These are phyloP conservation scores for Zalaria sp. DNA, from an alignment of 2,329 filamentous ascomycete species.

Conservation along the genomic window DNA sequence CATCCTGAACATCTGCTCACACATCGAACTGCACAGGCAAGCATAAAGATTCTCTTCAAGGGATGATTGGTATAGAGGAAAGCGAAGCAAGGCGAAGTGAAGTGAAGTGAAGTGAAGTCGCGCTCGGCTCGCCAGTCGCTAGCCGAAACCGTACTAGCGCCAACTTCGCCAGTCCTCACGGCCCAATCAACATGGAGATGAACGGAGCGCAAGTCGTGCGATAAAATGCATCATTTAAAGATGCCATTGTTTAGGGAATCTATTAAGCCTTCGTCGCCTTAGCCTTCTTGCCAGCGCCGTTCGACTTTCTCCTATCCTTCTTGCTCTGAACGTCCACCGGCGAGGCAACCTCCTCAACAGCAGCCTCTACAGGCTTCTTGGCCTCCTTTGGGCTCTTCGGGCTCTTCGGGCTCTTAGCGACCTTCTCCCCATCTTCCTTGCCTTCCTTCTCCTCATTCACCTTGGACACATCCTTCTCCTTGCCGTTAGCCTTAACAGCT, in stretches of 20 bases:
- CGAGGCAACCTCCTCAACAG: conserved; percentile 5
- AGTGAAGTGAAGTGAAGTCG: too few species aligned
- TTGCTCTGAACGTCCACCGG: conserved; percentile 9
- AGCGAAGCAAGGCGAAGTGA: too few species aligned
- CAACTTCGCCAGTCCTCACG: too few species aligned
- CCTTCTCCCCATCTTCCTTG: conserved; percentile 1
- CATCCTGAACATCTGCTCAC: too few species aligned
- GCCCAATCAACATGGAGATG: too few species aligned
- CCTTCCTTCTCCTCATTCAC: conserved; percentile 11
- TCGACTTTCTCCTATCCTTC: conserved; percentile 13
- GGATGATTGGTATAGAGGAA: too few species aligned
- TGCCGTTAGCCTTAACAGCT: conserved; percentile 10
- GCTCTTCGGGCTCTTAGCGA: background rate
- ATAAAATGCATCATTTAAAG: too few species aligned
- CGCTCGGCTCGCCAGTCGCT: too few species aligned
- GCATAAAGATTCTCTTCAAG: too few species aligned
- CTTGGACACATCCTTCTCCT: conserved; percentile 8
- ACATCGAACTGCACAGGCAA: too few species aligned
- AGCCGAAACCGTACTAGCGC: too few species aligned
- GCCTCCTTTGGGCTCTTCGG: conserved; percentile 4
- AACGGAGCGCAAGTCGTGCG: too few species aligned
- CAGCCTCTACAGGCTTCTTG: conserved; percentile 4
- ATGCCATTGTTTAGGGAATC: background rate
- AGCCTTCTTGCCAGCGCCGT: conserved; percentile 4
- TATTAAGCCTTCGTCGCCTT: conserved; percentile 8